A percentile compares a stretch with the other conserved stretches of the same genome.
phyloP scores from a whole-genome alignment of 805 yeast genomes.

The Candida tibetensis region DNA sequence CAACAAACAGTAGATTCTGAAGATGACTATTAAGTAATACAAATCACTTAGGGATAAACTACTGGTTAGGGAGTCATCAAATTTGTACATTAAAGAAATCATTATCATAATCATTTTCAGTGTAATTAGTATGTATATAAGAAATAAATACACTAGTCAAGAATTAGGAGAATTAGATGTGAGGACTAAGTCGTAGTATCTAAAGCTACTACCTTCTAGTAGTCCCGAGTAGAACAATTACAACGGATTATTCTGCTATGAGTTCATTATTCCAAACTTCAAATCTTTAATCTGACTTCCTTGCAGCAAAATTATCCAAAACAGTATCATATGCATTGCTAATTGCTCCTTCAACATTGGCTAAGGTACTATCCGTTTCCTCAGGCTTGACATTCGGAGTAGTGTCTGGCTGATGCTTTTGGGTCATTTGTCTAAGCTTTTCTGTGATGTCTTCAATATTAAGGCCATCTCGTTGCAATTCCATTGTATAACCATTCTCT shows the following conservation, averaged over 20 bases:
- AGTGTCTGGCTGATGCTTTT: neutral
- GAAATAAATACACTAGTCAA: neutral
- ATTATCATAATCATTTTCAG: constrained; percentile 1
- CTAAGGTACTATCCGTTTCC: neutral
- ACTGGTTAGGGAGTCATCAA: constrained; percentile 4
- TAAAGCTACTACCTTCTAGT: too few relatives aligned
- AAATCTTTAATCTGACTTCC: too few relatives aligned
- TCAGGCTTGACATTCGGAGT: neutral
- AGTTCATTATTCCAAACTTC: too few relatives aligned
- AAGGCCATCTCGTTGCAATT: constrained; percentile 9
- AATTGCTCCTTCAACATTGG: constrained; percentile 10
- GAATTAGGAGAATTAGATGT: too few relatives aligned
- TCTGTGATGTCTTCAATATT: constrained; percentile 12
- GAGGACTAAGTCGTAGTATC: too few relatives aligned
- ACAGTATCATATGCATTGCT: constrained; percentile 21
- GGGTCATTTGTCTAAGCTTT: constrained; percentile 6
- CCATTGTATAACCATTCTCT: constrained; percentile 2
- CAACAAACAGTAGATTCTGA: constrained; percentile 25
- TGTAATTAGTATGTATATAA: constrained; percentile 2
- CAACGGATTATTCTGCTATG: too few relatives aligned
- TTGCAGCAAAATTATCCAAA: constrained; percentile 12
- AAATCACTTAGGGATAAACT: constrained; percentile 1
- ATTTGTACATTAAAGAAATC: neutral
- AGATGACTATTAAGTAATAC: constrained; percentile 23
- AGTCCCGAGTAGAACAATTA: too few relatives aligned